Evolutionary conservation across 352 stramenopile genomes (phyloP), one percentile per base, ranked within the genome.

Genomic region (Bremia lactucae): DNA sequence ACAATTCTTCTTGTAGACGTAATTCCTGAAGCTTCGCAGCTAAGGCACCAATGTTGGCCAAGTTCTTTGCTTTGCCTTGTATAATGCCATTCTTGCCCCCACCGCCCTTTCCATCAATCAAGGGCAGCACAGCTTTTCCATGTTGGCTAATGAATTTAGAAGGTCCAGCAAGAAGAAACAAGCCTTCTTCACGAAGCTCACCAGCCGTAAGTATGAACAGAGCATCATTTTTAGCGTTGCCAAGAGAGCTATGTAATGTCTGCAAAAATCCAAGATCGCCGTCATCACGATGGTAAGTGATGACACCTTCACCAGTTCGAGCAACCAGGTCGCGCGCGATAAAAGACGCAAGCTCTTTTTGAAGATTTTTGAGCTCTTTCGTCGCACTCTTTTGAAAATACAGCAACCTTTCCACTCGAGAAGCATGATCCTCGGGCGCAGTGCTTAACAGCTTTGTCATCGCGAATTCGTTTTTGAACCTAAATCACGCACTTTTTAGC

Each of bases 371-470:
- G 29, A 83, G 52, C 20, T 86, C 72, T 43, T 87, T 89, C 6
- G 52, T 46, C 18, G 68, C 47, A 2, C 42, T 57, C 20, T 76
- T 81, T 42, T 88, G 70, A n/a, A 64, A 62, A 8, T 72, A 52
- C 31, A 84, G 57, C 14, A 92, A 45, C 45, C 82, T 85, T 6
- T 85, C 60, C 1, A 81, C 65, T 18, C 79, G 74, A 34, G 63
- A 49, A 13, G 69, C 55, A 45, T 92, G 80, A 26, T 88, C 72
- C 13, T 78, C 61, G 0, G 74, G 71, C 5, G 57, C 72, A 46
- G 56, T 84, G 39, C 73, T 86, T 21, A 89, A 42, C 22, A 85
- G 53, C 49, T 89, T 87, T 9, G 75, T 87, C 49, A 87, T 59
- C 22, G 55, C 52, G 18, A 79, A 65, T 49, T 90, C 71, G 8